Percentiles rank a stretch among this genome's conserved stretches.
Evolutionary conservation across 371 early-diverging fungal genomes (phyloP).

Genomic region (Nematocida major): DNA sequence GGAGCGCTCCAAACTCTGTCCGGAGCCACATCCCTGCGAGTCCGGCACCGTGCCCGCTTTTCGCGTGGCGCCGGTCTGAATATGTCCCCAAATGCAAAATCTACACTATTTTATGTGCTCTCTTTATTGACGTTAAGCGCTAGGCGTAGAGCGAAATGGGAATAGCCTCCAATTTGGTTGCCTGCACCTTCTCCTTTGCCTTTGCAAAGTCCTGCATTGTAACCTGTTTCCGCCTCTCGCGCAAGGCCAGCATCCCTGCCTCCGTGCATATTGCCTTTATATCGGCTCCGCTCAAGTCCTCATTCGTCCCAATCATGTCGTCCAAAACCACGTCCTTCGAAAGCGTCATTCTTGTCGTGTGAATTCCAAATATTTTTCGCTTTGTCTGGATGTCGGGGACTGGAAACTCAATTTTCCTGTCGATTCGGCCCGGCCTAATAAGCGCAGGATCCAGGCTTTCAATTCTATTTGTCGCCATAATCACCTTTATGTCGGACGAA

Average conservation of each 20-base stretch:
- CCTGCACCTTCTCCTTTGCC: conserved; percentile 95
- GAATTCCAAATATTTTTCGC: conserved; percentile 93
- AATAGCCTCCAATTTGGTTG: conserved; percentile 78
- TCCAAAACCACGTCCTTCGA: conserved; percentile 91
- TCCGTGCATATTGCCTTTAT: conserved; percentile 99
- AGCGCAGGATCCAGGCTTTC: conserved; percentile 96
- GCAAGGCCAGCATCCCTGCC: conserved; percentile 89
- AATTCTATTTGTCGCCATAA: conserved; percentile 99
- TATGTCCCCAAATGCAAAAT: too few relatives aligned
- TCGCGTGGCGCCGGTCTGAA: too few relatives aligned
- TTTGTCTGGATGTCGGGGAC: conserved; percentile 95
- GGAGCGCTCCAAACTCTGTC: too few relatives aligned
- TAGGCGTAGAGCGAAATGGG: conserved; percentile 64
- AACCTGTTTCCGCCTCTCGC: conserved; percentile 97
- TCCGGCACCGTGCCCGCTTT: too few relatives aligned
- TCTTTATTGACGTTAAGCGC: conserved; percentile 1
- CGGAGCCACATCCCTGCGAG: too few relatives aligned
- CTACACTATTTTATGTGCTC: background rate
- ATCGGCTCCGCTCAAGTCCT: conserved; percentile 97
- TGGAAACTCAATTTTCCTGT: conserved; percentile 99
- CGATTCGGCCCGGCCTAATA: conserved; percentile 98
- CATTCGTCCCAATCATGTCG: conserved; percentile 93
- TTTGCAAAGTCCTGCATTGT: conserved; percentile 90
- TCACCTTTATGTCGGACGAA: conserved; percentile 94
- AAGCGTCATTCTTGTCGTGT: conserved; percentile 92